Percentiles rank a stretch among this genome's conserved stretches.
Evolutionary conservation across 2,329 filamentous ascomycete genomes (phyloP).

Genomic region (Tolypocladium tundrense): DNA sequence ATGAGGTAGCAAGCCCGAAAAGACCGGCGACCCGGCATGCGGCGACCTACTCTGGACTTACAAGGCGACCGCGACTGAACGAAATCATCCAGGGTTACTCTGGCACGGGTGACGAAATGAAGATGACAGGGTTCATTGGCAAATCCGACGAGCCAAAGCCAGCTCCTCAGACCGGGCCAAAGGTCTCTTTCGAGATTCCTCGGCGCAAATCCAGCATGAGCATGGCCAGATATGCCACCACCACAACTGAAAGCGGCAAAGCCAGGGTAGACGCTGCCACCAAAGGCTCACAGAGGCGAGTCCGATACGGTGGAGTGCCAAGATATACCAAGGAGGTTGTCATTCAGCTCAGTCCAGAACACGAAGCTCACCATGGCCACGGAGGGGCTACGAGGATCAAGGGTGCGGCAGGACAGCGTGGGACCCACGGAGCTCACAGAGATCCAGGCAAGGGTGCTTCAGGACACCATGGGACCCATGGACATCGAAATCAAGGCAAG

Average conservation of each 20-base stretch:
- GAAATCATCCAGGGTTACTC: conserved; percentile 17
- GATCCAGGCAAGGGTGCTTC: too few relatives aligned
- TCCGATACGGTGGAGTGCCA: not conserved
- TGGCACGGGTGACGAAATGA: conserved; percentile 3
- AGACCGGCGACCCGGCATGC: conserved; percentile 13
- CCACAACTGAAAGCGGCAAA: not conserved
- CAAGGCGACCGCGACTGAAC: conserved; percentile 13
- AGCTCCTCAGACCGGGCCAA: not conserved
- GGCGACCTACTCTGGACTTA: conserved; percentile 12
- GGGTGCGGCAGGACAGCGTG: not conserved
- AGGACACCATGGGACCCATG: not conserved
- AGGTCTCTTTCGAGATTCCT: conserved; percentile 4
- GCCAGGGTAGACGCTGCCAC: not conserved
- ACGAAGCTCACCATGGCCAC: conserved; percentile 2
- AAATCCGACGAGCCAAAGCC: not conserved
- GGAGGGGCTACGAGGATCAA: not conserved
- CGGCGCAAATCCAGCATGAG: conserved; percentile 8
- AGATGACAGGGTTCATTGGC: not conserved
- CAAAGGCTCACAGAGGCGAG: not conserved
- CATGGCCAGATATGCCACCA: not conserved
- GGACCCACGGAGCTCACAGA: not conserved
- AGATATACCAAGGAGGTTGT: not conserved
- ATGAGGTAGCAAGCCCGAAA: not conserved
- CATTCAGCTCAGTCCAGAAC: conserved; percentile 1
- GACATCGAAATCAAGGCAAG: conserved; percentile 5